Evolutionary conservation across 257 asterid genomes (phyloP).

Genomic region (Solanum lycopersicoides): DNA sequence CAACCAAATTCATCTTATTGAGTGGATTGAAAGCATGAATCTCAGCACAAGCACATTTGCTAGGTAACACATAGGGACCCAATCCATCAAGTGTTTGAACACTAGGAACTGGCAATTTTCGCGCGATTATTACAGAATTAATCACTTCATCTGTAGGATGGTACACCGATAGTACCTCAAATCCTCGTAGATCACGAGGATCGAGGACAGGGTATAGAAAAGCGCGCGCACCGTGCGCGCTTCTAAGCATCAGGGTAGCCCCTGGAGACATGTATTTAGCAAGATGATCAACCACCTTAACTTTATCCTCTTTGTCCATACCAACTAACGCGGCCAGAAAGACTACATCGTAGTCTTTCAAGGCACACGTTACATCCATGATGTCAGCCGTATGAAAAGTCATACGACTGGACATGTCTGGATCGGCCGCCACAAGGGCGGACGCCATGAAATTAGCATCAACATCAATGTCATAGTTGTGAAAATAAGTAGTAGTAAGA

Average conservation of each 20-base stretch:
- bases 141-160: slow-evolving; percentile 91
- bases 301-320: slow-evolving; percentile 62
- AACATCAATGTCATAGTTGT: slow-evolving; percentile 66
- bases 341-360: slow-evolving; percentile 59
- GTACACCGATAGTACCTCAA: slow-evolving; percentile 59
- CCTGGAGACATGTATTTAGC: slow-evolving; percentile 60
- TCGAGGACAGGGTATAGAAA: slow-evolving; percentile 82
- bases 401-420: slow-evolving; percentile 50
- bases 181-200: slow-evolving; percentile 50
- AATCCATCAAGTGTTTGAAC: background rate
- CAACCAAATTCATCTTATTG: slow-evolving; percentile 41
- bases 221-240: slow-evolving; percentile 87
- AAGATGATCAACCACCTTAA: slow-evolving; percentile 40
- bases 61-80: slow-evolving; percentile 23
- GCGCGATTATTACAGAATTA: slow-evolving; percentile 71
- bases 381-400: slow-evolving; percentile 43
- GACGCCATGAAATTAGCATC: slow-evolving; percentile 55
- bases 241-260: slow-evolving; percentile 66
- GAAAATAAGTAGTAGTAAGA: slow-evolving; percentile 35
- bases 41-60: slow-evolving; percentile 60
- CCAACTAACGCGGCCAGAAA: slow-evolving; percentile 90
- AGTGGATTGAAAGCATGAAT: slow-evolving; percentile 45
- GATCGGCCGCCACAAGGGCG: slow-evolving; percentile 36
- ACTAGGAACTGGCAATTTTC: slow-evolving; percentile 13
- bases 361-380: slow-evolving; percentile 34